These are phyloP conservation scores for Echites panduratus DNA, from an alignment of 257 asterid genomes.

Conservation along the genomic window DNA sequence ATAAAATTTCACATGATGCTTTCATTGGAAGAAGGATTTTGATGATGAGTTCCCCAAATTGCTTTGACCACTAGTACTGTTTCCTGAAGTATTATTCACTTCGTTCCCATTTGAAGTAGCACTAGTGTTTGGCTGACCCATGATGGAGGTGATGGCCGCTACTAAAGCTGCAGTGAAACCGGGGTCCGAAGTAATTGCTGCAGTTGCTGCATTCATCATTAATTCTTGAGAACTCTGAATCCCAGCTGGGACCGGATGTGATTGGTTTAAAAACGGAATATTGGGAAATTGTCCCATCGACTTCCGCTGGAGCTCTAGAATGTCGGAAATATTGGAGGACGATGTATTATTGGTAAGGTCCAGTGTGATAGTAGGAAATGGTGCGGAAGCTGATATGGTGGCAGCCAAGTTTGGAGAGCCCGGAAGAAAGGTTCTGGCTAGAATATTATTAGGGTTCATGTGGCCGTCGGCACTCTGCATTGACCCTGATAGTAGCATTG, in stretches of 20 bases:
- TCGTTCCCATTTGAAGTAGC: background rate
- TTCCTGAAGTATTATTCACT: background rate
- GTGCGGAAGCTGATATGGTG: conserved; percentile 44
- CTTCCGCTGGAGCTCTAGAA: background rate
- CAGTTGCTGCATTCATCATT: conserved; percentile 24
- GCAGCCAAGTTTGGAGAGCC: conserved; percentile 25
- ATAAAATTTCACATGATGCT: no score
- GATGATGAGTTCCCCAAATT: background rate
- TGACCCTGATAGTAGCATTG: conserved; percentile 36
- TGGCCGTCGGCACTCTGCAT: conserved; percentile 28
- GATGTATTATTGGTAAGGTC: conserved; percentile 28
- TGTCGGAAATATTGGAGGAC: background rate
- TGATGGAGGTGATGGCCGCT: conserved; percentile 32
- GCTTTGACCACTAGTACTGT: background rate
- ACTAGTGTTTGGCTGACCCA: conserved; percentile 23
- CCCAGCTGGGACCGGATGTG: background rate
- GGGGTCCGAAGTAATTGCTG: conserved; percentile 37
- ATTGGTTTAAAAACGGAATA: background rate
- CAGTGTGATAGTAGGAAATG: conserved; percentile 45
- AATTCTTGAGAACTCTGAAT: conserved; percentile 23
- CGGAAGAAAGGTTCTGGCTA: conserved; percentile 11
- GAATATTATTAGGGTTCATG: conserved; percentile 11
- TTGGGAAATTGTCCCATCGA: background rate
- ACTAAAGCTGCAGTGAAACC: conserved; percentile 33
- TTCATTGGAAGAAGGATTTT: background rate